Conservation (phyloP, 441 rosid species). For the Croton setiger region DNA sequence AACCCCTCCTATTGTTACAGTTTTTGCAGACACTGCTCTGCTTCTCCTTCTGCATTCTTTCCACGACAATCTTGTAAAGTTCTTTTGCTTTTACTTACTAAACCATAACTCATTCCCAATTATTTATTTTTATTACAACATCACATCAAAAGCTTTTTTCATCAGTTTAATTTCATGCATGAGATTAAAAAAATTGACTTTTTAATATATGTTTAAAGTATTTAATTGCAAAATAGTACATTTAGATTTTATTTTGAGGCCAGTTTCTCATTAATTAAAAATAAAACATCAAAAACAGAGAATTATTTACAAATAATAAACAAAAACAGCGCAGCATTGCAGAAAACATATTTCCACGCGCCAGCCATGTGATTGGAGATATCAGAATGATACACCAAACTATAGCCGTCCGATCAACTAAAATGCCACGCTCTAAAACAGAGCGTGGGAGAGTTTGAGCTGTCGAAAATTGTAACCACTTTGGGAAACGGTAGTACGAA, state of each 20-base stretch:
- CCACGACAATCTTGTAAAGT: conserved; percentile 13
- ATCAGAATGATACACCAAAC: neutral
- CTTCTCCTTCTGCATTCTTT: neutral
- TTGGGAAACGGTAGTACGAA: conserved; percentile 48
- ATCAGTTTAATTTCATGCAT: no score
- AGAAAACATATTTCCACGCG: neutral
- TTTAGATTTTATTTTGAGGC: no score
- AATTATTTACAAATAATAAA: no score
- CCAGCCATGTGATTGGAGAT: neutral
- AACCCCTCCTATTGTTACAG: conserved; percentile 22
- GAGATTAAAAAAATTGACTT: no score
- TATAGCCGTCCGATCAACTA: neutral
- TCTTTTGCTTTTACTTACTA: neutral
- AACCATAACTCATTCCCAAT: neutral
- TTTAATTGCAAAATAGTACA: no score
- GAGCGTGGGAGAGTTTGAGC: conserved; percentile 6
- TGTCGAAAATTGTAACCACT: conserved; percentile 25
- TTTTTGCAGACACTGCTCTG: conserved; percentile 10
- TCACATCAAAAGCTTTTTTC: no score
- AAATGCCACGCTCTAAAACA: neutral
- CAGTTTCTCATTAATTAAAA: no score
- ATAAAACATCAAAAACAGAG: no score
- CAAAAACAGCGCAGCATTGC: no score
- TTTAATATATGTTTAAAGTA: no score
- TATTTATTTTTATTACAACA: no score